Conservation (phyloP, 1,284 basidiomycete genomes). For the Austroboletus niveus region DNA sequence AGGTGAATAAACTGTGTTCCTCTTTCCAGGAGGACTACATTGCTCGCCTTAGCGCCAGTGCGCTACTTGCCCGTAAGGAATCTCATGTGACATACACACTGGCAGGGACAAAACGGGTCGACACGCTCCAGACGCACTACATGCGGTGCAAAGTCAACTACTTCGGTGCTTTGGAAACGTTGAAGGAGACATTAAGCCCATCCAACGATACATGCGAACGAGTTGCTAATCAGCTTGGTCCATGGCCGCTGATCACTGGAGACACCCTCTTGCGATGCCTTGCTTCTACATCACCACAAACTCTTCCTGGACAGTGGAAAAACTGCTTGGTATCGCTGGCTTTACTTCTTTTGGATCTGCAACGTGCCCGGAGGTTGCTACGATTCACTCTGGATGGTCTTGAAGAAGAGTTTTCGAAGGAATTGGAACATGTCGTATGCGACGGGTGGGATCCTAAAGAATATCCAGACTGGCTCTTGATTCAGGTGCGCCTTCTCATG, state of each 20-base stretch:
- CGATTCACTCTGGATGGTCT: conserved; percentile 14
- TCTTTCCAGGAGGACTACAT: not conserved
- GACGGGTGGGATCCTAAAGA: not conserved
- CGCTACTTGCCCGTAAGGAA: not conserved
- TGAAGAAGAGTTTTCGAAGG: not conserved
- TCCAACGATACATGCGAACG: not conserved
- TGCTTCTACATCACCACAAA: conserved; percentile 8
- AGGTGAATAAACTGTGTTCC: not conserved
- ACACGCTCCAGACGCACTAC: not conserved
- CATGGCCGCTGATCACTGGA: conserved; percentile 22
- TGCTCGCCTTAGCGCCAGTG: not conserved
- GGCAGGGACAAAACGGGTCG: not conserved
- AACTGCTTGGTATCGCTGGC: conserved; percentile 28
- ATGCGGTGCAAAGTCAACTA: not conserved
- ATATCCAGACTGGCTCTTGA: conserved; percentile 42
- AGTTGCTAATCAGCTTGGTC: not conserved
- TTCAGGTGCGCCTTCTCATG: conserved; percentile 34
- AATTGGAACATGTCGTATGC: conserved; percentile 21
- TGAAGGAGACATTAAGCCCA: too few relatives aligned
- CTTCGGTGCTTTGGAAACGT: too few relatives aligned
- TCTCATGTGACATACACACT: not conserved
- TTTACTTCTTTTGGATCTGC: not conserved
- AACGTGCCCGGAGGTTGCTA: too few relatives aligned
- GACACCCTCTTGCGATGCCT: conserved; percentile 15
- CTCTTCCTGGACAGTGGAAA: conserved; percentile 25